Percentiles rank a stretch among this genome's conserved stretches.
Evolutionary conservation across 2,329 filamentous ascomycete species (phyloP).

Genomic region (Sclerotinia sclerotiorum): DNA sequence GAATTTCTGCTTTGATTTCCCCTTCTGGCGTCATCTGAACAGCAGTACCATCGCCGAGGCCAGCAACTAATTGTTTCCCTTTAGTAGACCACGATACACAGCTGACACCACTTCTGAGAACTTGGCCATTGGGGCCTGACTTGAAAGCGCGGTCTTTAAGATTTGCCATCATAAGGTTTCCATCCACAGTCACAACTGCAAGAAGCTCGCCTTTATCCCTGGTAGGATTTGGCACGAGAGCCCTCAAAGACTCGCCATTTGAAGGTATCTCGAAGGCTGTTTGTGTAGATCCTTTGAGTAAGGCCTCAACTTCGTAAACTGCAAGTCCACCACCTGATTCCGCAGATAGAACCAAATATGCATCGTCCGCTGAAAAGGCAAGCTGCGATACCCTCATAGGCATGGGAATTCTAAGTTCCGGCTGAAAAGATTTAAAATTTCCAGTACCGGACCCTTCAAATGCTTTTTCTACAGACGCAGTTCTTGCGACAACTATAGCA

Average conservation of each 20-base stretch:
- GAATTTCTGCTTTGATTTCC: slow-evolving; percentile 72
- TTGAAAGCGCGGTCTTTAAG: slow-evolving; percentile 64
- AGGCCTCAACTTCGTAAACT: slow-evolving; percentile 72
- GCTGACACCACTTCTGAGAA: slow-evolving; percentile 73
- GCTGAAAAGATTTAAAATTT: slow-evolving; percentile 68
- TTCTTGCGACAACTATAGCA: slow-evolving; percentile 71
- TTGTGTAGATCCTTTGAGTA: slow-evolving; percentile 66
- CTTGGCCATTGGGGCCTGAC: slow-evolving; percentile 58
- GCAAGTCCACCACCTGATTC: slow-evolving; percentile 79
- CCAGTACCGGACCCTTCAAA: slow-evolving; percentile 63
- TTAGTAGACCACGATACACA: slow-evolving; percentile 88
- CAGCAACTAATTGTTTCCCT: slow-evolving; percentile 90
- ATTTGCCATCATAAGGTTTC: slow-evolving; percentile 82
- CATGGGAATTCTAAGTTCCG: slow-evolving; percentile 71
- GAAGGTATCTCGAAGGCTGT: slow-evolving; percentile 75
- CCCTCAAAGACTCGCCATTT: slow-evolving; percentile 70
- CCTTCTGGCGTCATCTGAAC: slow-evolving; percentile 84
- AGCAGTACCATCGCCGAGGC: slow-evolving; percentile 75
- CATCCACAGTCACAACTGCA: slow-evolving; percentile 76
- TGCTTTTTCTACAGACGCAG: slow-evolving; percentile 73
- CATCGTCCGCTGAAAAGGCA: slow-evolving; percentile 86
- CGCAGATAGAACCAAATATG: slow-evolving; percentile 77
- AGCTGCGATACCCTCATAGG: slow-evolving; percentile 81
- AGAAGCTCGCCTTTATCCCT: slow-evolving; percentile 70
- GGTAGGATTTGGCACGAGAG: slow-evolving; percentile 77